Evolutionary conservation across 768 basidiomycete species (phyloP).

Genomic region (Auriscalpium vulgare): DNA sequence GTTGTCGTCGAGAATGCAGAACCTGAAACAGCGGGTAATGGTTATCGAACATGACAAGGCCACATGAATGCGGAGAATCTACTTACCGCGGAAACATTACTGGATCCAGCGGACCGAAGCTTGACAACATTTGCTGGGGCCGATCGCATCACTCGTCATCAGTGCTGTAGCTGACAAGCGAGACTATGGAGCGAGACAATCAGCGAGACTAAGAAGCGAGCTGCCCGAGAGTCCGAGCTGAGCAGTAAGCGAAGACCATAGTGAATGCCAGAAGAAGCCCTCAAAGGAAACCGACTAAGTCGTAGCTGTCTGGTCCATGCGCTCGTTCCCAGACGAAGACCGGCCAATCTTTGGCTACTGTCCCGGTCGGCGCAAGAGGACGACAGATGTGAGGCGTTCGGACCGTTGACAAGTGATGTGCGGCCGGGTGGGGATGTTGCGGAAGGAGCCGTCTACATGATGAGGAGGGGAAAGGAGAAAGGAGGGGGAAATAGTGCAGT

Average conservation of each 20-base stretch:
- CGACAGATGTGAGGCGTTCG: background rate
- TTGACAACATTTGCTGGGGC: background rate
- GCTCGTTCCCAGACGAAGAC: background rate
- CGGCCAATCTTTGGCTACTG: background rate
- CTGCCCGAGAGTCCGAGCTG: background rate
- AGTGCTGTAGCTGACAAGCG: background rate
- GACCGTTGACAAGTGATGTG: too few species aligned
- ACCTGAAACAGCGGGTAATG: background rate
- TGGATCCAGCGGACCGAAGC: background rate
- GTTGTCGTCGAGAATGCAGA: background rate
- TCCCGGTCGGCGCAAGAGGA: background rate
- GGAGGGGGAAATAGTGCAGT: background rate
- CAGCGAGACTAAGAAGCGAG: background rate
- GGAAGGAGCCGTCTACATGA: too few species aligned
- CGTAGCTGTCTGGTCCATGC: background rate
- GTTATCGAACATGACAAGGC: background rate
- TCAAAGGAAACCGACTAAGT: background rate
- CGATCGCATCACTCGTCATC: background rate
- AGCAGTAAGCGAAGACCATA: too few species aligned
- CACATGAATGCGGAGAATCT: background rate
- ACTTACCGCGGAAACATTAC: background rate
- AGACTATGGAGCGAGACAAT: too few species aligned
- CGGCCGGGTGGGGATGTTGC: too few species aligned
- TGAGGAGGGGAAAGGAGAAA: too few species aligned
- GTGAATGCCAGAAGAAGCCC: background rate